Conservation (phyloP, 352 stramenopile genomes). For the Lagenidium sp. region DNA sequence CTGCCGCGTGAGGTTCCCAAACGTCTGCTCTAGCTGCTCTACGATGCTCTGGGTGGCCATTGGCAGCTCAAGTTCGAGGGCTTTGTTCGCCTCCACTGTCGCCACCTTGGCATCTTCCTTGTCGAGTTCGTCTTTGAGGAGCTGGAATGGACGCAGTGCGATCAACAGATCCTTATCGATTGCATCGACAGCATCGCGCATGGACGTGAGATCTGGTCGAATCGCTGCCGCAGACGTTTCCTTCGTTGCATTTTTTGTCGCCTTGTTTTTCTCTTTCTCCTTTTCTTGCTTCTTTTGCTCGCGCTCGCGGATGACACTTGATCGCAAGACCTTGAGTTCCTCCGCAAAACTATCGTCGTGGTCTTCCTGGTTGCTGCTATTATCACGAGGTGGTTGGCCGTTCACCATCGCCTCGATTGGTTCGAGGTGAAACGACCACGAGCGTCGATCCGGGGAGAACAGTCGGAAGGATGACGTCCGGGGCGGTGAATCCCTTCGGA, state of each 20-base stretch:
- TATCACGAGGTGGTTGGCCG: too few relatives aligned
- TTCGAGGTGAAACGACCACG: not conserved
- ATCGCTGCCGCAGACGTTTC: constrained; percentile 4
- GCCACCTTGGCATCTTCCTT: constrained; percentile 9
- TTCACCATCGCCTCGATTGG: constrained; percentile 8
- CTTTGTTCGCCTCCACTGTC: constrained; percentile 1
- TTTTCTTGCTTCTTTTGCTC: constrained; percentile 3
- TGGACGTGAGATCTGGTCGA: not conserved
- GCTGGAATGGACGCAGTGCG: constrained; percentile 42
- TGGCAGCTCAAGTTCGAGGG: not conserved
- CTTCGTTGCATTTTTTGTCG: constrained; percentile 9
- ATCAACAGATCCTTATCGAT: constrained; percentile 39
- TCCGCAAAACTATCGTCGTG: constrained; percentile 37
- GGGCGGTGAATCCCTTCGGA: not conserved
- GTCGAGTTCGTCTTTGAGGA: constrained; percentile 21
- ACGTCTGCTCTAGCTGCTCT: constrained; percentile 9
- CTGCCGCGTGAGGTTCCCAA: constrained; percentile 1
- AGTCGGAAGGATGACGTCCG: not conserved
- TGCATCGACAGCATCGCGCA: constrained; percentile 6
- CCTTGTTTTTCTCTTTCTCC: constrained; percentile 4
- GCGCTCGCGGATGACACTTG: constrained; percentile 1
- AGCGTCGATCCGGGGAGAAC: not conserved
- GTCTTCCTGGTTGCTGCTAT: not conserved
- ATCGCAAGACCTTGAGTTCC: constrained; percentile 24
- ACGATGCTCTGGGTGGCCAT: constrained; percentile 8